A percentile compares a stretch with the other conserved stretches of the same genome.
Conservation (phyloP, 768 basidiomycete genomes). For the Termitomyces sp. region DNA sequence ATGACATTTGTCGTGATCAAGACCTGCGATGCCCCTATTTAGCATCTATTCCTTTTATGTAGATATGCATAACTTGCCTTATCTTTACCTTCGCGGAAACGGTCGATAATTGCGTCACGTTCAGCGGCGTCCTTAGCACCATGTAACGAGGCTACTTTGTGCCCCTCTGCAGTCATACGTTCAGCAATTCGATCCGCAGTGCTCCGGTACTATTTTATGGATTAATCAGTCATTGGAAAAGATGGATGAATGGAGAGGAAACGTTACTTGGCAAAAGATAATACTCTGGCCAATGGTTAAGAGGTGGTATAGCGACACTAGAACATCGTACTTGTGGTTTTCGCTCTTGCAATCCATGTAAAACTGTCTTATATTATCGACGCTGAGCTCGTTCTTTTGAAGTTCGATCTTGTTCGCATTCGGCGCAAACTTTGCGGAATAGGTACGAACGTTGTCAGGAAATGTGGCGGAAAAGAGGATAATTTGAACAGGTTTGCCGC, state of each 20-base stretch:
- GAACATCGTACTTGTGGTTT: slow-evolving; percentile 92
- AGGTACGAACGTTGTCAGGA: slow-evolving; percentile 88
- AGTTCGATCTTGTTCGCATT: slow-evolving; percentile 95
- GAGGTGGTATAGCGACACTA: slow-evolving; percentile 84
- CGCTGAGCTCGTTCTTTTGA: slow-evolving; percentile 87
- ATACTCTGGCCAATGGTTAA: slow-evolving; percentile 97
- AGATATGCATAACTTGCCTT: slow-evolving; percentile 49
- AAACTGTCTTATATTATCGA: slow-evolving; percentile 94
- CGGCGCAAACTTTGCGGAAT: slow-evolving; percentile 91
- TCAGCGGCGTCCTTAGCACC: slow-evolving; percentile 89
- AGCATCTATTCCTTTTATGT: not conserved
- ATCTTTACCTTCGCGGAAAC: slow-evolving; percentile 92
- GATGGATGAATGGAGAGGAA: not conserved
- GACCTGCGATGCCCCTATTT: slow-evolving; percentile 29
- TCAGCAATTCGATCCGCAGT: slow-evolving; percentile 90
- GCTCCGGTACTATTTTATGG: slow-evolving; percentile 61
- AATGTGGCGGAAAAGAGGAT: slow-evolving; percentile 99
- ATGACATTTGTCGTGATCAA: slow-evolving; percentile 99
- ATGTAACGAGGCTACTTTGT: slow-evolving; percentile 94
- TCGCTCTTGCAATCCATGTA: slow-evolving; percentile 95
- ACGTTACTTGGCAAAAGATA: slow-evolving; percentile 86
- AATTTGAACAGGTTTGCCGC: slow-evolving; percentile 59
- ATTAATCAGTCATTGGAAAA: not conserved
- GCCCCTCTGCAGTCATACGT: slow-evolving; percentile 89
- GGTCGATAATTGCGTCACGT: slow-evolving; percentile 90